Percentiles rank a stretch among this genome's conserved stretches.
Evolutionary conservation across 345 rosid species (phyloP).

Genomic region (Populus deltoides): DNA sequence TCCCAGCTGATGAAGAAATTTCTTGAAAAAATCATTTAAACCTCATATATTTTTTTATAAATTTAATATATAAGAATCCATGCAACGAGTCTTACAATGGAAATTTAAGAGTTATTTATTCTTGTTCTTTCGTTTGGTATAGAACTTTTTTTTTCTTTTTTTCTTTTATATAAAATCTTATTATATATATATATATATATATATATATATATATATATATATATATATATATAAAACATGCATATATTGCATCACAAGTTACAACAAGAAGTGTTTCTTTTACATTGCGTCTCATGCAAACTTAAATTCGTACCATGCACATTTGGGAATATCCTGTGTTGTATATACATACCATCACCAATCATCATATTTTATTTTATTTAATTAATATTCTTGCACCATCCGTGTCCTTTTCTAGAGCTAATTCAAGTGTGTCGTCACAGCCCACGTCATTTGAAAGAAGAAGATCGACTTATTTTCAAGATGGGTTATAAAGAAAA

Average conservation of each 20-base stretch:
- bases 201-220: too few relatives aligned
- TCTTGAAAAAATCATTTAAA: too few relatives aligned
- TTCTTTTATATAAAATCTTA: too few relatives aligned
- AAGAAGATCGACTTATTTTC: background rate
- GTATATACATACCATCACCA: background rate
- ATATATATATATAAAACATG: too few relatives aligned
- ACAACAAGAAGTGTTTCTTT: background rate
- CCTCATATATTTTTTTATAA: too few relatives aligned
- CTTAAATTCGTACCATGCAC: background rate
- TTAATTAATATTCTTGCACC: background rate
- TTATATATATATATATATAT: too few relatives aligned
- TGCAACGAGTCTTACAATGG: too few relatives aligned
- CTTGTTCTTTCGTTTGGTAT: too few relatives aligned
- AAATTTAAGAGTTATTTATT: too few relatives aligned
- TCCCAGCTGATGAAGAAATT: too few relatives aligned
- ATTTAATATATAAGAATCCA: too few relatives aligned
- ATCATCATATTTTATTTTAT: background rate
- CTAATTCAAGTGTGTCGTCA: background rate
- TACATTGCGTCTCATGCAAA: conserved; percentile 4
- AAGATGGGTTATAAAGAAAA: background rate
- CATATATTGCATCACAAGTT: conserved; percentile 9
- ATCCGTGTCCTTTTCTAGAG: background rate
- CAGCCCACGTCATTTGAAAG: conserved; percentile 12
- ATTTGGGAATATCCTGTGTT: background rate
- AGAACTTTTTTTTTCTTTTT: too few relatives aligned